Evolutionary conservation across 140 eudicot species (phyloP).

Genomic region (Flaveria floridana): DNA sequence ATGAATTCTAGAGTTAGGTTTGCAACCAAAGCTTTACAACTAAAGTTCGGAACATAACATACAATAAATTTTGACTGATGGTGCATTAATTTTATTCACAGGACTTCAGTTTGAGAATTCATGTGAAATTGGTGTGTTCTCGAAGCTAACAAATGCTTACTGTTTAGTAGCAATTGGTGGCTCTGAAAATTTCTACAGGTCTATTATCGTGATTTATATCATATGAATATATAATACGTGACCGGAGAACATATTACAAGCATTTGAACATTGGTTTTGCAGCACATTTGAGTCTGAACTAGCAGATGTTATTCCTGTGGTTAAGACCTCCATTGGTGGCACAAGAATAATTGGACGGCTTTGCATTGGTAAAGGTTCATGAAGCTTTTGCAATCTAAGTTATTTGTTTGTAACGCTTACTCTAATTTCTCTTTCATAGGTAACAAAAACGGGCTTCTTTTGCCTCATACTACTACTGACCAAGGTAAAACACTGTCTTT

Average conservation of each 20-base stretch:
- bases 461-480: slow-evolving; percentile 86
- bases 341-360: slow-evolving; percentile 72
- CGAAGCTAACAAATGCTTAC: slow-evolving; percentile 55
- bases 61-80: slow-evolving; percentile 5
- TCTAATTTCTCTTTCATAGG: slow-evolving; percentile 38
- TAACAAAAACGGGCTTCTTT: slow-evolving; percentile 76
- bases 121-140: slow-evolving; percentile 54
- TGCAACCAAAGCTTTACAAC: not conserved
- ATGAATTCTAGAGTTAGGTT: too few relatives aligned
- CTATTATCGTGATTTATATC: not conserved
- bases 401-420: not conserved
- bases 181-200: slow-evolving; percentile 59
- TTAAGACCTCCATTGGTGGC: slow-evolving; percentile 75
- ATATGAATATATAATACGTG: not conserved
- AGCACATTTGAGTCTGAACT: slow-evolving; percentile 74
- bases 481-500: slow-evolving; percentile 44
- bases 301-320: slow-evolving; percentile 69
- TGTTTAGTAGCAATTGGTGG: slow-evolving; percentile 58
- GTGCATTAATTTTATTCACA: not conserved
- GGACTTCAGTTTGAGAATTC: slow-evolving; percentile 56
- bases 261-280: slow-evolving; percentile 19
- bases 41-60: not conserved
- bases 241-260: slow-evolving; percentile 3
- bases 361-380: slow-evolving; percentile 51
- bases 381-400: not conserved